Evolutionary conservation across 139 green algal genomes (phyloP), one percentile per base, ranked within the genome.

Genomic region (Chlamydomonas sp.): DNA sequence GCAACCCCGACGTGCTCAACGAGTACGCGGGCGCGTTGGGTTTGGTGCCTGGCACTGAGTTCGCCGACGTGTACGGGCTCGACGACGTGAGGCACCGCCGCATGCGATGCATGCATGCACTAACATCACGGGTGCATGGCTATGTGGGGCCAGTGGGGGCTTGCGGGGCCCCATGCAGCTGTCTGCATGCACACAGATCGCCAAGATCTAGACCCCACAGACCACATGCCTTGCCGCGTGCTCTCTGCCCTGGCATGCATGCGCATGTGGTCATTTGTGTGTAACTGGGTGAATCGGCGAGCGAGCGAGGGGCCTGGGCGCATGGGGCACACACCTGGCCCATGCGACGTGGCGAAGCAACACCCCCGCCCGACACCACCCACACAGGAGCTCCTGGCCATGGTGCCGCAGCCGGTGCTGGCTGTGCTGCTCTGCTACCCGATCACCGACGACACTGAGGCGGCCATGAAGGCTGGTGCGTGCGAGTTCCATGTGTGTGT

Each of bases 381-480:
- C 13, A 28, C 61, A 49, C 67, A 92, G 84, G 89, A 96, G n/a
- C 74, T 96, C 35, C 78, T 97, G 35, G 73, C 71, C 20, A 93
- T 97, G 87, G 85, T 97, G 8, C 90, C 91, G 0, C 69, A 87
- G 50, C 90, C 90, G 1, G 87, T 92, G 28, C 30, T 85, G 6
- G 91, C 91, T 2, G 77, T 97, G 26, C 61, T 97, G 22, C 69
- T 97, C 66, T 85, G 96, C 35, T 97, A 90, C 61, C 91, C 91
- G 2, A 87, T 96, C 35, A 93, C 88, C 6, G 58, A 79, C 0
- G 70, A 74, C 3, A 90, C 73, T 0, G 87, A 96, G 36, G 76
- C 61, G 6, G 76, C 79, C 0, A 82, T 84, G 30, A 77, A 83
- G 39, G 30, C 84, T 73, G 83, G 88, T 90, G 69, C 22, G 62